Percentiles rank a stretch among this genome's conserved stretches.
phyloP scores from a whole-genome alignment of 305 asterid genomes.

The Rubia tinctorum region DNA sequence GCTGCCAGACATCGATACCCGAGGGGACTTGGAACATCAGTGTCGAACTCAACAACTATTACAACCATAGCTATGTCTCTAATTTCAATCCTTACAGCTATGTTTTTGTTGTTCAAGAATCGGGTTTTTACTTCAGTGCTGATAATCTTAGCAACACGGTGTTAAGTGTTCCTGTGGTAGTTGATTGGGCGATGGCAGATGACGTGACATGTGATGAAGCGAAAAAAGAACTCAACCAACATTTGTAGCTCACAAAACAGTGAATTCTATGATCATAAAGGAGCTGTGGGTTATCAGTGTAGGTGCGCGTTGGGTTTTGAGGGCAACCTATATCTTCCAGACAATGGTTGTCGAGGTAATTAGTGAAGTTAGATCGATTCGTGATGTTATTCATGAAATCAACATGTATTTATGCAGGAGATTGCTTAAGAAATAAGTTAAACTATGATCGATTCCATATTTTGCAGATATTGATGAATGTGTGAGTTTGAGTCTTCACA shows the following conservation, averaged over 20 bases:
- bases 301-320: slow-evolving; percentile 8
- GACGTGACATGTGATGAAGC: slow-evolving; percentile 12
- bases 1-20: slow-evolving; percentile 6
- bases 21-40: neutral
- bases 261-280: neutral
- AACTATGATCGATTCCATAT: neutral
- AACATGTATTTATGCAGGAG: neutral
- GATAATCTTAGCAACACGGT: neutral
- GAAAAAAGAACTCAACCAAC: neutral
- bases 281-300: slow-evolving; percentile 17
- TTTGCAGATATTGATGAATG: slow-evolving; percentile 9
- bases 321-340: slow-evolving; percentile 20
- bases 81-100: slow-evolving; percentile 19
- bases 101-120: slow-evolving; percentile 18
- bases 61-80: neutral
- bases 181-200: slow-evolving; percentile 9
- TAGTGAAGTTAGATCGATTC: neutral
- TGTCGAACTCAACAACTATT: neutral
- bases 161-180: slow-evolving; percentile 9
- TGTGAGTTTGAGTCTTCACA: neutral
- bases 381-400: neutral
- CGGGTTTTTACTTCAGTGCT: slow-evolving; percentile 5
- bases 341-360: slow-evolving; percentile 19
- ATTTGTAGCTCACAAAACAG: neutral
- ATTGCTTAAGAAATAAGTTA: neutral